Base-by-base conservation (phyloP, 2,329 filamentous ascomycete genomes). In the Fusarium incarnatum region DNA sequence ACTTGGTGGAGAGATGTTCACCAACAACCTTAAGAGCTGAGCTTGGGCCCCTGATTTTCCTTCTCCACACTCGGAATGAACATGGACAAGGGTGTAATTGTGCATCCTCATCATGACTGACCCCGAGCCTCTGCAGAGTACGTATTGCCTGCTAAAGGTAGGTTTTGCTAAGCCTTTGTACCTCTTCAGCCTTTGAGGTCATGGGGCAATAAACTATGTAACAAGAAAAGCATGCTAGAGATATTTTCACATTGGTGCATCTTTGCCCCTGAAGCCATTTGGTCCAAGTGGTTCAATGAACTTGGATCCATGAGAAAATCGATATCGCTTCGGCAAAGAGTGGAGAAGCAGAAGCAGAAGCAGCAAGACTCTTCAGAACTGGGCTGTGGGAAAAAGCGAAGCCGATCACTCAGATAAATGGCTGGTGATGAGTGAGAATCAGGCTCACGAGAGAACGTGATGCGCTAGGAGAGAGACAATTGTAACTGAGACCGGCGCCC, bases 321-420 rank as follows among this genome's bases (percentile, higher is more conserved):
- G n/a, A 27, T 27, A 59, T 50, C 34, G 22, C 16, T 30, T 47
- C 55, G 56, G 49, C 22, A 61, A 56, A 49, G n/a, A 55, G 52
- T 70, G 60, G 65, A 25, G 30, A 40, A 42, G 20, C 32, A 22
- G 22, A 40, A 42, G 20, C 32, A 22, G 22, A 42, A 23, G 22
- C 50, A 64, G 30, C 23, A 16, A 44, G 59, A 45, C 55, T 66
- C 32, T 32, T 20, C 23, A 41, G 45, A 27, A 40, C 40, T 67
- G 49, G 34, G 55, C 48, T 62, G 56, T 56, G 67, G 61, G 55
- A 62, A 60, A 68, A 68, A 67, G 53, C 54, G 62, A 70, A 53
- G 57, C 40, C 23, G 40, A 52, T 67, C 28, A 61, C 52, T 52
- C 23, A 54, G 60, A 20, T 23, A 49, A 32, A 45, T 48, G 12